Evolutionary conservation across 306 rosid genomes (phyloP), one percentile per base, ranked within the genome.

Genomic region (Vigna reflexopilosa): DNA sequence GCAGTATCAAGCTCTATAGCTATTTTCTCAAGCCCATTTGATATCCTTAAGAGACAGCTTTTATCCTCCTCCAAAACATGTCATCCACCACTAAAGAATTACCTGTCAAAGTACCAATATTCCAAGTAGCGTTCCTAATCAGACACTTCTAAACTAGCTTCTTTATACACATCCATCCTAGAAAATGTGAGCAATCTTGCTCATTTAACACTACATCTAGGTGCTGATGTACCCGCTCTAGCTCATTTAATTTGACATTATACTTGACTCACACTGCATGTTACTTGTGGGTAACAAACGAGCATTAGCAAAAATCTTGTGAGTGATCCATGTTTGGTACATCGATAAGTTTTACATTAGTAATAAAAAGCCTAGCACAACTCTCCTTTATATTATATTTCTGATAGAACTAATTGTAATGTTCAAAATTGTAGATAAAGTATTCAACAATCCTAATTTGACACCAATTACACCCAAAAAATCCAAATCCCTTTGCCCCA

Each of bases 381-480:
- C 67, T 9, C 19, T 59, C n/a, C 19, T 13, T 30, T 59, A 59
- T 30, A 59, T 14, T 59, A 28, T 30, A 34, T 62, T 62, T 32
- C 22, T 3, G 34, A 62, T 17, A 30, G 1, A 62, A 62, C 68
- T 16, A 62, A 62, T 32, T 62, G 13, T n/a, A 47, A 40, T 77
- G 55, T 65, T 72, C 69, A 72, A 40, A 49, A 72, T 68, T 34
- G 36, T 57, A 17, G 42, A 72, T 14, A 52, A 54, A 66, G 24
- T 10, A 52, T 40, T 32, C 48, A 38, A 73, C 44, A 67, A 67
- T 45, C 75, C 70, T 48, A 50, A 69, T 52, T 70, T 59, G 71
- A 30, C 69, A 28, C 62, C 63, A 42, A 44, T 6, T 20, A 71
- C 32, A 82, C 78, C 80, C 34, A 72, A 73, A 59, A 70, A 32